phyloP scores from a whole-genome alignment of 1,284 basidiomycete genomes.

The Boletus smithii region DNA sequence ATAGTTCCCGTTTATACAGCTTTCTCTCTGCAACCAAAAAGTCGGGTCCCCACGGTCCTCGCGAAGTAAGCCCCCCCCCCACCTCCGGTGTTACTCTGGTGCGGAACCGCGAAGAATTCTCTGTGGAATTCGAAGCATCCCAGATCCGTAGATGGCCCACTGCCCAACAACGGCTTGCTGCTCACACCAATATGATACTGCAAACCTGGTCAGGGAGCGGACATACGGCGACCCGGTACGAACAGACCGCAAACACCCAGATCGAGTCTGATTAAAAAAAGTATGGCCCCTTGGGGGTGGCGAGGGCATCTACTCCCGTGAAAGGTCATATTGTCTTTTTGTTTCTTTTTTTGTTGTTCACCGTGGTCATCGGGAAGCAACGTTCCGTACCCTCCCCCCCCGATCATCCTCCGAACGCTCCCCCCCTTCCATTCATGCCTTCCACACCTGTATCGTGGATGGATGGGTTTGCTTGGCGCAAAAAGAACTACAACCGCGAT shows the following conservation, averaged over 20 bases:
- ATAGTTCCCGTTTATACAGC: not conserved
- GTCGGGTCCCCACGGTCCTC: too few relatives aligned
- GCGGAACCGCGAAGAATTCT: conserved; percentile 15
- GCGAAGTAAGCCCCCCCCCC: too few relatives aligned
- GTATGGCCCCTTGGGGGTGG: not conserved
- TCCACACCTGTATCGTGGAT: too few relatives aligned
- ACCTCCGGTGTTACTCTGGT: conserved; percentile 1
- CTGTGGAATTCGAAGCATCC: conserved; percentile 14
- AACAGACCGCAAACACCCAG: conserved; percentile 9
- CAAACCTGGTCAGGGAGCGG: too few relatives aligned
- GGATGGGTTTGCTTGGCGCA: too few relatives aligned
- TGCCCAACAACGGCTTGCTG: conserved; percentile 1
- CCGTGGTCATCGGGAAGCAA: too few relatives aligned
- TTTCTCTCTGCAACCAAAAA: not conserved
- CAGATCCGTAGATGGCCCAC: conserved; percentile 17
- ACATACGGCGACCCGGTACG: conserved; percentile 15
- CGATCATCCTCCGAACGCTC: too few relatives aligned
- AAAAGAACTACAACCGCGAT: too few relatives aligned
- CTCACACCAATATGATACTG: too few relatives aligned
- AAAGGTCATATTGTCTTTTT: conserved; percentile 22
- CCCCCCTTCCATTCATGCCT: too few relatives aligned
- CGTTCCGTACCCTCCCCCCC: too few relatives aligned
- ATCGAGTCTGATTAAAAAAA: conserved; percentile 19
- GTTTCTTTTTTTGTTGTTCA: not conserved
- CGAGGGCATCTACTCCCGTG: conserved; percentile 11